Evolutionary conservation across 1,284 basidiomycete genomes (phyloP), one percentile per base, ranked within the genome.

Genomic region (Neonothopanus nambi): DNA sequence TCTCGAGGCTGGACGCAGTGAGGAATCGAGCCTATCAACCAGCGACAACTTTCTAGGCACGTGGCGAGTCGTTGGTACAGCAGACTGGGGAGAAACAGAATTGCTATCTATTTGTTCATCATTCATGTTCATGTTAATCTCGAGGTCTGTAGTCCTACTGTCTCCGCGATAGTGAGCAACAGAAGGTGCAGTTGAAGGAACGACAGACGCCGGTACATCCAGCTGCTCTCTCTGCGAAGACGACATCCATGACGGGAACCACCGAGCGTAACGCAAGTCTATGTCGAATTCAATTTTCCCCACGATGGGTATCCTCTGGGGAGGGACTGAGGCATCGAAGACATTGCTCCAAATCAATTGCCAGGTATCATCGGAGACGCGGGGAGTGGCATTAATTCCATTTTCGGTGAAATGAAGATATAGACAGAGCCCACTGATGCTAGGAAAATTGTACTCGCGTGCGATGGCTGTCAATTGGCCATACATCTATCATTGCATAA

Each of bases 211-310:
- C 1, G 72, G 70, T 36, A 75, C 69, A 44, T 79, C 79, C 18
- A 70, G 62, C 30, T 69, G 60, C 41, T 82, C 77, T 60, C 80
- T 67, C 42, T 75, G 73, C 35, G 75, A 66, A 17, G 77, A 73
- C 1, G 79, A 73, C 17, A 85, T 59, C 89, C 89, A 91, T 3
- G 81, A 67, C 33, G 82, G 71, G 62, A 84, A 89, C 89, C 89
- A 92, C 26, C 82, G 76, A 21, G 89, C 89, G 59, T 81, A 81
- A 33, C 72, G 71, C 54, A 81, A 54, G 68, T 91, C 89, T 49
- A 92, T 80, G 68, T 92, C 89, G 63, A 91, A 90, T 66, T 91
- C 89, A 24, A 92, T 75, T 46, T 79, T 81, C 13, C 87, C 89
- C 52, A 77, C 74, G 57, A 91, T 82, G 1, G 87, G 83, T 9